Conservation (phyloP, 2,329 filamentous ascomycete genomes). For the Pseudovirgaria hyperparasitica region DNA sequence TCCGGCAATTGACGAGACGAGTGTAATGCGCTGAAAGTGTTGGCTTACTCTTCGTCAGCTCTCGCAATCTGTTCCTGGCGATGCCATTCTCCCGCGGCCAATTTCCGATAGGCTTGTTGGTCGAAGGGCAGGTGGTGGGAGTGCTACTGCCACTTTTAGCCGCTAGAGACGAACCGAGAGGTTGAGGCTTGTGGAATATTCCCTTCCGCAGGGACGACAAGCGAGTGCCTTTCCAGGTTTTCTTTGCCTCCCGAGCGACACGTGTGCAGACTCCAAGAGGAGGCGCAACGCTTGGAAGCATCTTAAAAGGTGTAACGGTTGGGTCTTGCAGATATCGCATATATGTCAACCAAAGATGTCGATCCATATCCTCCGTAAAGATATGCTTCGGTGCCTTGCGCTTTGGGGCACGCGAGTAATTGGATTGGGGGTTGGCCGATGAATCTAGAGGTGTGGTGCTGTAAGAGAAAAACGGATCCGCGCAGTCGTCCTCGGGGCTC, state of each 20-base stretch:
- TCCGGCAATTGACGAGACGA: slow-evolving; percentile 46
- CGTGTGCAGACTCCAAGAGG: slow-evolving; percentile 52
- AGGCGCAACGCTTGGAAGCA: slow-evolving; percentile 49
- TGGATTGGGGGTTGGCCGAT: slow-evolving; percentile 18
- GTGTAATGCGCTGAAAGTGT: slow-evolving; percentile 52
- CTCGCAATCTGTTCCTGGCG: slow-evolving; percentile 44
- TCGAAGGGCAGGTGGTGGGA: slow-evolving; percentile 28
- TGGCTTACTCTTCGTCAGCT: slow-evolving; percentile 48
- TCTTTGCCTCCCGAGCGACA: slow-evolving; percentile 48
- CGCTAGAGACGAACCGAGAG: slow-evolving; percentile 27
- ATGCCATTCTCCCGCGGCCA: slow-evolving; percentile 47
- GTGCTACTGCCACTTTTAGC: slow-evolving; percentile 34
- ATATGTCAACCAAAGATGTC: slow-evolving; percentile 54
- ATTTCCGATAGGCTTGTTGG: slow-evolving; percentile 30
- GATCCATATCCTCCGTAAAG: slow-evolving; percentile 53
- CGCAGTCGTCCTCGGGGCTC: slow-evolving; percentile 45
- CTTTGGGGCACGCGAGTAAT: slow-evolving; percentile 19
- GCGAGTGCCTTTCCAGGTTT: slow-evolving; percentile 42
- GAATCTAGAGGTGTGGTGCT: slow-evolving; percentile 14
- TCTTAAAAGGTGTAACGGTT: slow-evolving; percentile 54
- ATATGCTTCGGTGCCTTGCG: slow-evolving; percentile 28
- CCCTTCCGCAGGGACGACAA: slow-evolving; percentile 13
- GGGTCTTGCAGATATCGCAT: slow-evolving; percentile 54
- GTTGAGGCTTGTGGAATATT: slow-evolving; percentile 8
- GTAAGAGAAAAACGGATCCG: slow-evolving; percentile 41